phyloP scores from a whole-genome alignment of 371 early-diverging fungal genomes.

The Mortierella sp. region DNA sequence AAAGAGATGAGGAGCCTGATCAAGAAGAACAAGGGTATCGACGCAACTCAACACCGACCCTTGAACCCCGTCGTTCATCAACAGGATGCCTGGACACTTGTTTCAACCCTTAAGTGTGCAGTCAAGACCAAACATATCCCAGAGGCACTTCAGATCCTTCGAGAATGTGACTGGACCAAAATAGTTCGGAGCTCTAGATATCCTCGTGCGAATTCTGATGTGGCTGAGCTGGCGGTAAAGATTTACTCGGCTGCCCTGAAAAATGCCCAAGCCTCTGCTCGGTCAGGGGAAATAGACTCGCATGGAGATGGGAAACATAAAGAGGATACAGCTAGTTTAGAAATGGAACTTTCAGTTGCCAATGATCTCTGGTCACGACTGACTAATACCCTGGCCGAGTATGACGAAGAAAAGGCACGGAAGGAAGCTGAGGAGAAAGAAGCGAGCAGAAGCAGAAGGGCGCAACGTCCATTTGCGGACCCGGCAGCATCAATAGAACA shows the following conservation, averaged over 20 bases:
- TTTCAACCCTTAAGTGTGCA: slow-evolving; percentile 35
- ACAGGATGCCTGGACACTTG: slow-evolving; percentile 42
- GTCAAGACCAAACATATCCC: slow-evolving; percentile 39
- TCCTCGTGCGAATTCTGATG: slow-evolving; percentile 39
- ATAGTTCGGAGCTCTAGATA: slow-evolving; percentile 26
- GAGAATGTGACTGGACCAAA: slow-evolving; percentile 22
- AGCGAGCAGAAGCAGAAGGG: not conserved
- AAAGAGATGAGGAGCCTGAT: slow-evolving; percentile 19
- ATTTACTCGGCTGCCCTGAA: slow-evolving; percentile 21
- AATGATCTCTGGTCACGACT: not conserved
- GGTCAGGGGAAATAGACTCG: slow-evolving; percentile 31
- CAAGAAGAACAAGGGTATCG: slow-evolving; percentile 11
- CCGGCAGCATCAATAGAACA: too few species aligned
- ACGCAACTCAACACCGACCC: slow-evolving; percentile 2
- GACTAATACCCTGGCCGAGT: not conserved
- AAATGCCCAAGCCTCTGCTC: slow-evolving; percentile 31
- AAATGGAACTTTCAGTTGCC: slow-evolving; percentile 8
- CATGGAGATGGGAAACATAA: not conserved
- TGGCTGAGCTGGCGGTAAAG: slow-evolving; percentile 31
- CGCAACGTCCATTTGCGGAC: not conserved
- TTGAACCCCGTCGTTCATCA: slow-evolving; percentile 22
- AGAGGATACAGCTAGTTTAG: not conserved
- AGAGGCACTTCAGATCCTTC: slow-evolving; percentile 34
- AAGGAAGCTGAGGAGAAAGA: slow-evolving; percentile 4
- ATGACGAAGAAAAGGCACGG: slow-evolving; percentile 1